Evolutionary conservation across 1,284 basidiomycete genomes (phyloP), one percentile per base, ranked within the genome.

Genomic region (Heterobasidion parviporum): DNA sequence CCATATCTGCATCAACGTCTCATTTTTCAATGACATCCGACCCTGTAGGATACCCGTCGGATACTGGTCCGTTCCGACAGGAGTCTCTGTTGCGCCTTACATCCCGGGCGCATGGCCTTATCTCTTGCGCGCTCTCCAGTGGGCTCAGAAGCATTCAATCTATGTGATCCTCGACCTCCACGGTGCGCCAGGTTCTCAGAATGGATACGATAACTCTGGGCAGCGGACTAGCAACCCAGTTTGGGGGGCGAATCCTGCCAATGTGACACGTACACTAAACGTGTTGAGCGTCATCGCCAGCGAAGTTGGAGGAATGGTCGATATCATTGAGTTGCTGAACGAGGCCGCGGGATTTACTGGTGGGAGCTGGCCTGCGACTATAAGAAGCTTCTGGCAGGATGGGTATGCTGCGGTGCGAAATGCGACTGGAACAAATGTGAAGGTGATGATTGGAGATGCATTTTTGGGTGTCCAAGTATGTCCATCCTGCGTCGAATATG

Each of bases 161-260:
- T 77, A 81, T 59, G 81, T 85, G 59, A 83, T 88, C 57, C 64
- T 91, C 52, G 89, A 92, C 68, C 72, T 92, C 16, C 84, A 87
- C 61, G 84, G 83, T 33, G 83, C 83, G 0, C 84, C 83, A 1
- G 84, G 82, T 20, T 84, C 82, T 38, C 84, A 87, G 65, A 88
- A 88, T 60, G 85, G 85, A 1, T 92, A 84, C 68, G 92, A 94
- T 70, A 93, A 93, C 71, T 91, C 87, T 12, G 93, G 93, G 6
- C 85, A 86, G 60, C 74, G 82, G n/a, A 84, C 78, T 0, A 74
- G 74, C 14, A 71, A 73, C 50, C 81, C 87, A 8, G 68, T 75
- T 52, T 94, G 89, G 89, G 84, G 80, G 1, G 65, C 70, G 18
- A 78, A 81, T 57, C 66, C 75, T 1, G 68, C 70, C 32, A 82